phyloP scores from a whole-genome alignment of 352 stramenopile genomes.

The Phytophthora europaea region DNA sequence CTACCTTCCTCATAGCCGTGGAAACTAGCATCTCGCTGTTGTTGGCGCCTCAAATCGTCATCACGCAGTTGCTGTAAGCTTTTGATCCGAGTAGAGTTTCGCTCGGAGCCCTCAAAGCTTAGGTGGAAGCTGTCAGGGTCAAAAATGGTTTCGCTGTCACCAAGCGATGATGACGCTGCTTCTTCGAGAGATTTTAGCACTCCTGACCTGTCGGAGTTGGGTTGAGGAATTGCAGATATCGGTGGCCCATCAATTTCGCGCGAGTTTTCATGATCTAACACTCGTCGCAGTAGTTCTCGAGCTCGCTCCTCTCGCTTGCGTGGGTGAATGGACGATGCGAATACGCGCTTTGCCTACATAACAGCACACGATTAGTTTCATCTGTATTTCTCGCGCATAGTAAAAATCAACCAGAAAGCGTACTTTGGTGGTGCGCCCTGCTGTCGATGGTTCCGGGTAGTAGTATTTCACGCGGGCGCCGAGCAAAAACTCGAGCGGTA shows the following conservation, averaged over 20 bases:
- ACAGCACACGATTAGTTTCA: neutral
- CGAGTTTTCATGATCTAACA: slow-evolving; percentile 31
- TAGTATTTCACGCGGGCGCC: slow-evolving; percentile 58
- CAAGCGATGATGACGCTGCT: slow-evolving; percentile 1
- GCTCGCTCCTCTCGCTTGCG: slow-evolving; percentile 54
- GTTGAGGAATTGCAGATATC: neutral
- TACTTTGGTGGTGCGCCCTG: slow-evolving; percentile 12
- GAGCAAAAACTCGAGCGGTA: slow-evolving; percentile 78
- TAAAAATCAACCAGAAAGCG: neutral
- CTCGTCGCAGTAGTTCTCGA: slow-evolving; percentile 40
- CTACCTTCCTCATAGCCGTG: slow-evolving; percentile 36
- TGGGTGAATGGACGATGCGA: slow-evolving; percentile 29
- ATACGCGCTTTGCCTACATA: slow-evolving; percentile 19
- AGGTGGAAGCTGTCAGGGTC: slow-evolving; percentile 26
- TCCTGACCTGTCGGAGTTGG: neutral
- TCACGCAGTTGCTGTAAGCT: slow-evolving; percentile 11
- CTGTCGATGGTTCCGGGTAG: slow-evolving; percentile 10
- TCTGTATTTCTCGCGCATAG: neutral
- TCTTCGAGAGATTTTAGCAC: slow-evolving; percentile 21
- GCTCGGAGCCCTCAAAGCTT: slow-evolving; percentile 8
- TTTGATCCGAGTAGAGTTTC: slow-evolving; percentile 18
- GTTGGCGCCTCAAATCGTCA: slow-evolving; percentile 19
- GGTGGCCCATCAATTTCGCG: slow-evolving; percentile 3
- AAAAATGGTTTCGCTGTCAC: slow-evolving; percentile 20
- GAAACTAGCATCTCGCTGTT: slow-evolving; percentile 27